Conservation (phyloP, 179 eudicot species). For the Heliamphora pulchella region DNA sequence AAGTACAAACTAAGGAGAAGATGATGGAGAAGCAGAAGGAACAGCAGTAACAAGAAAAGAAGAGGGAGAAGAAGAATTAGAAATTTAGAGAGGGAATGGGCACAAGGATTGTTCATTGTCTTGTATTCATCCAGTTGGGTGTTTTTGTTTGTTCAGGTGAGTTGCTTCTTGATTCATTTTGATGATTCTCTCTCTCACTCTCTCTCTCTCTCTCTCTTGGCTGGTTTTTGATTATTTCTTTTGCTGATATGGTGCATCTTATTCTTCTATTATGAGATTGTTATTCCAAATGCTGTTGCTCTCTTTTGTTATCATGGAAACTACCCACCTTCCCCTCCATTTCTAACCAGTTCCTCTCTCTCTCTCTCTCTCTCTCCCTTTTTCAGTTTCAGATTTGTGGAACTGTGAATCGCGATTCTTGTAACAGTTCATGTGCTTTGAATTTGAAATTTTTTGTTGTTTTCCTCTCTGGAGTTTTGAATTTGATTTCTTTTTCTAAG, state of each 20-base stretch:
- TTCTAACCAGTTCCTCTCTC: neutral
- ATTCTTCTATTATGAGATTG: constrained; percentile 5
- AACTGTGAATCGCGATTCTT: neutral
- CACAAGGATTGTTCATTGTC: constrained; percentile 16
- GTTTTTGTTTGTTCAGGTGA: constrained; percentile 28
- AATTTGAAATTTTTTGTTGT: neutral
- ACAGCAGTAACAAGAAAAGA: neutral
- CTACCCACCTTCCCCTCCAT: neutral
- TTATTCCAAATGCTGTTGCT: constrained; percentile 3
- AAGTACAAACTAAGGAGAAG: neutral
- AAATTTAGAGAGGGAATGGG: constrained; percentile 15
- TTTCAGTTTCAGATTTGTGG: neutral
- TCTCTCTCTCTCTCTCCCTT: neutral
- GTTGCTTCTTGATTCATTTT: neutral
- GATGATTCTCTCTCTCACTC: neutral
- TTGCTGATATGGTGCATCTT: neutral
- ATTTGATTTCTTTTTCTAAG: neutral
- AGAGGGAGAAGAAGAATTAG: neutral
- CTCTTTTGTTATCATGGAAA: neutral
- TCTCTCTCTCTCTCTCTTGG: neutral
- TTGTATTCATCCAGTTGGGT: constrained; percentile 21
- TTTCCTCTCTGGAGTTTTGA: neutral
- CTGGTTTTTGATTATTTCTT: neutral
- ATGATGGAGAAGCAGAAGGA: constrained; percentile 5
- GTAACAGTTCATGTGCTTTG: neutral